Conservation (phyloP, 1,284 basidiomycete genomes). For the Meira miltonrushii region DNA sequence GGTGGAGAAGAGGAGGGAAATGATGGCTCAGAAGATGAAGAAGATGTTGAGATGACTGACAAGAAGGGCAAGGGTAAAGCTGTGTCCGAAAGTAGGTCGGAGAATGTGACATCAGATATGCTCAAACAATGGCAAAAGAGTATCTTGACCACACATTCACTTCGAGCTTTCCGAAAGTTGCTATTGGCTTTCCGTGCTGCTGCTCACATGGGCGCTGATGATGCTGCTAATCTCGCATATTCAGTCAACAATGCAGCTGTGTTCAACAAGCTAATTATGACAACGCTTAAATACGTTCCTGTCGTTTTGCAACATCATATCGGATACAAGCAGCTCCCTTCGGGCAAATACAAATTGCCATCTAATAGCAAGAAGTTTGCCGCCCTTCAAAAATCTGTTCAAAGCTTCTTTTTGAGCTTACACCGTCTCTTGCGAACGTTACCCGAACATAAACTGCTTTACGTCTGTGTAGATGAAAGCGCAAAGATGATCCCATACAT, state of each 20-base stretch:
- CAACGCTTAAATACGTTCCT: slow-evolving; percentile 83
- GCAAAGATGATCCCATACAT: slow-evolving; percentile 47
- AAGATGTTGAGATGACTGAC: slow-evolving; percentile 19
- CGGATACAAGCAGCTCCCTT: slow-evolving; percentile 65
- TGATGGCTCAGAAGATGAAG: slow-evolving; percentile 37
- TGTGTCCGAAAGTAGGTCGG: slow-evolving; percentile 10
- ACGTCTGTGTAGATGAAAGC: slow-evolving; percentile 56
- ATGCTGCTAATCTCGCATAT: slow-evolving; percentile 27
- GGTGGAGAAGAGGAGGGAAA: slow-evolving; percentile 50
- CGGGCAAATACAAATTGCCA: slow-evolving; percentile 55
- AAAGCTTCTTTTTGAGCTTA: slow-evolving; percentile 58
- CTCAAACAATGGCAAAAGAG: slow-evolving; percentile 81
- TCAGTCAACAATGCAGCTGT: slow-evolving; percentile 47
- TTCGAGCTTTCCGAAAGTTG: slow-evolving; percentile 77
- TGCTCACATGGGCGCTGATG: slow-evolving; percentile 32
- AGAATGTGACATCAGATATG: slow-evolving; percentile 66
- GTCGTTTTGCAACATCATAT: slow-evolving; percentile 80
- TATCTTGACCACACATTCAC: slow-evolving; percentile 79
- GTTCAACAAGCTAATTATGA: slow-evolving; percentile 85
- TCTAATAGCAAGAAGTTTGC: slow-evolving; percentile 54
- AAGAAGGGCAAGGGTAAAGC: slow-evolving; percentile 12
- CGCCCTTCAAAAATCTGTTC: slow-evolving; percentile 77
- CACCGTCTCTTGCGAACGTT: slow-evolving; percentile 42
- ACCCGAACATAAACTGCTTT: slow-evolving; percentile 56
- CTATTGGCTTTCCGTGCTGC: slow-evolving; percentile 56